Conservation (phyloP, 2,329 filamentous ascomycete species). For the Talaromyces albobiverticillius region DNA sequence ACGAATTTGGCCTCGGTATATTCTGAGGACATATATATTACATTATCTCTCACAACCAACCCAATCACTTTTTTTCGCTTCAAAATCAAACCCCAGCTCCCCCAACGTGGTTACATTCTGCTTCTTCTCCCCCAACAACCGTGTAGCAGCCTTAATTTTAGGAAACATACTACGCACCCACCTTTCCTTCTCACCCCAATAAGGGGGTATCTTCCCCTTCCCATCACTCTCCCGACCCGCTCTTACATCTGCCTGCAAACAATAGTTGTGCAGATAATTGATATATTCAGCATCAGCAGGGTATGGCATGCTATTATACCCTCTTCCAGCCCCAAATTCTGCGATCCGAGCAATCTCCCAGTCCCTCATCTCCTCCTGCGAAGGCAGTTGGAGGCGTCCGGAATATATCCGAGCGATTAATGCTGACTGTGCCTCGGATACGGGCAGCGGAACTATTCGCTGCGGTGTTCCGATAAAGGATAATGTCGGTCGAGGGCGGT, state of each 20-base stretch:
- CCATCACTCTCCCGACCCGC: constrained; percentile 42
- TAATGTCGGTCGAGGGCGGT: constrained; percentile 71
- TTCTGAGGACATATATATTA: constrained; percentile 10
- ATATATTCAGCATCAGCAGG: constrained; percentile 45
- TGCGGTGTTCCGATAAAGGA: constrained; percentile 73
- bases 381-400: constrained; percentile 64
- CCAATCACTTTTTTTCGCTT: neutral
- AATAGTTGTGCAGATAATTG: constrained; percentile 45
- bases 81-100: neutral
- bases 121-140: neutral
- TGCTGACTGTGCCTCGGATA: constrained; percentile 75
- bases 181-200: constrained; percentile 1
- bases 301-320: constrained; percentile 56
- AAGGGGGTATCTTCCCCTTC: constrained; percentile 53
- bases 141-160: neutral
- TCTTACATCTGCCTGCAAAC: constrained; percentile 13
- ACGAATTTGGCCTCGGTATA: constrained; percentile 16
- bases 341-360: constrained; percentile 58
- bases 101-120: neutral
- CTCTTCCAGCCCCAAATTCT: constrained; percentile 46
- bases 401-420: constrained; percentile 75
- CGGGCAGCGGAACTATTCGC: constrained; percentile 77
- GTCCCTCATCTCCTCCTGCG: constrained; percentile 59
- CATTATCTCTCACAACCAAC: neutral
- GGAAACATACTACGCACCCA: constrained; percentile 5